Evolutionary conservation across 2,329 filamentous ascomycete species (phyloP).

Genomic region (Fusarium nanum): DNA sequence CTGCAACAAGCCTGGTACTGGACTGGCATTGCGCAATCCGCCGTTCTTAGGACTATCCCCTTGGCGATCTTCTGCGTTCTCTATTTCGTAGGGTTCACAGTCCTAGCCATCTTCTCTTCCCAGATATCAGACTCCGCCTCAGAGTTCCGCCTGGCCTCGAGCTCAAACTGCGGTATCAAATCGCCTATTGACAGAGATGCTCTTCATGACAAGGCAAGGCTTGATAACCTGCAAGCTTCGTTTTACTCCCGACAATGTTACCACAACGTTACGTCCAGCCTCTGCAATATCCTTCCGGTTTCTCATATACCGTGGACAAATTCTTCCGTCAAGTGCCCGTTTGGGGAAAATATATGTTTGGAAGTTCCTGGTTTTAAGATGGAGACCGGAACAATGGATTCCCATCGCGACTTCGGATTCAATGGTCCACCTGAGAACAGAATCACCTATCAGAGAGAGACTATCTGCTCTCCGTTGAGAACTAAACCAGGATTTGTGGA

Average conservation of each 20-base stretch:
- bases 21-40: rapidly evolving
- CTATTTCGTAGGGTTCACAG: neutral
- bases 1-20: neutral
- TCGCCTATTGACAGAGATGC: neutral
- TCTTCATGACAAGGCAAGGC: too few species aligned
- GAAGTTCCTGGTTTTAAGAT: neutral
- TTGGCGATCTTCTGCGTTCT: neutral
- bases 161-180: neutral
- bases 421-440: neutral
- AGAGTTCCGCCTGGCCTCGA: neutral
- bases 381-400: neutral
- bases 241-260: neutral
- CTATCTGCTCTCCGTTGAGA: rapidly evolving
- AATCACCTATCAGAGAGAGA: neutral
- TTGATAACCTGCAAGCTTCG: neutral
- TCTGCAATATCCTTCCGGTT: neutral
- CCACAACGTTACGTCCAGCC: neutral
- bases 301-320: neutral
- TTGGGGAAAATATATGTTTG: neutral
- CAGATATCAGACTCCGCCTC: neutral
- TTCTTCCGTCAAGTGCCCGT: neutral
- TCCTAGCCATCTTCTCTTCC: neutral
- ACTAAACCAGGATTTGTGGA: neutral
- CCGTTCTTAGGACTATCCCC: neutral
- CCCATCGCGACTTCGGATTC: neutral